phyloP scores from a whole-genome alignment of 1,139 yeast species.

The Saccharomyces hybrid region DNA sequence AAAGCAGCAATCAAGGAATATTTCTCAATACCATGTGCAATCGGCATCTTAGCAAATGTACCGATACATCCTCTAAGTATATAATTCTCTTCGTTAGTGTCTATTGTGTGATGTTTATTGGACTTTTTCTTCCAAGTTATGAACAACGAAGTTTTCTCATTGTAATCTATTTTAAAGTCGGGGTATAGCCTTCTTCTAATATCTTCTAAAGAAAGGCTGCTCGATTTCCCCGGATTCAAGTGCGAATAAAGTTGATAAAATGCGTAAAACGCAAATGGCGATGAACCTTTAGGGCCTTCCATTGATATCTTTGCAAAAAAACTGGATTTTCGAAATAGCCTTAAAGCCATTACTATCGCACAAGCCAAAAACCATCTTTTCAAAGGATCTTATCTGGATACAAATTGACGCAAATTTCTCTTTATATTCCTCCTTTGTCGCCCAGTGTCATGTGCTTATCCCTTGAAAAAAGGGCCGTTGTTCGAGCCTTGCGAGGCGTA shows the following conservation, averaged over 20 bases:
- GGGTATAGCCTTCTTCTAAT: constrained; percentile 17
- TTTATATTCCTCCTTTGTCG: background rate
- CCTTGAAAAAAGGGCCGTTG: background rate
- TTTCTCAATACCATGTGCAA: constrained; percentile 51
- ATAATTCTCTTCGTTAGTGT: constrained; percentile 20
- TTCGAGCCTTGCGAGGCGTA: background rate
- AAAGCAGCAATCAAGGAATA: constrained; percentile 67
- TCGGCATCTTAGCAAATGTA: constrained; percentile 47
- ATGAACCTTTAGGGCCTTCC: constrained; percentile 5
- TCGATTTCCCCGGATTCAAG: constrained; percentile 6
- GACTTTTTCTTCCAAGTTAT: constrained; percentile 70
- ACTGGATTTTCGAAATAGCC: background rate
- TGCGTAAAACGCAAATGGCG: constrained; percentile 31
- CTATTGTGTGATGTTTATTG: constrained; percentile 4
- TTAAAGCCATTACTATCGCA: background rate
- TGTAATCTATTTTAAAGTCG: constrained; percentile 4
- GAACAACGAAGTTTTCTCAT: constrained; percentile 52
- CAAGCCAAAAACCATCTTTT: too few species aligned
- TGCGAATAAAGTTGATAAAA: constrained; percentile 24
- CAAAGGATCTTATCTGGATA: background rate
- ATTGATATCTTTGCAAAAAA: background rate
- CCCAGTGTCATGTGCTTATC: background rate
- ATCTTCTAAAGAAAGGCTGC: constrained; percentile 10
- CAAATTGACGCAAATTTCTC: background rate
- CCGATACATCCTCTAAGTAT: constrained; percentile 88